phyloP scores from a whole-genome alignment of 257 asterid genomes.

The Fraxinus anomala region DNA sequence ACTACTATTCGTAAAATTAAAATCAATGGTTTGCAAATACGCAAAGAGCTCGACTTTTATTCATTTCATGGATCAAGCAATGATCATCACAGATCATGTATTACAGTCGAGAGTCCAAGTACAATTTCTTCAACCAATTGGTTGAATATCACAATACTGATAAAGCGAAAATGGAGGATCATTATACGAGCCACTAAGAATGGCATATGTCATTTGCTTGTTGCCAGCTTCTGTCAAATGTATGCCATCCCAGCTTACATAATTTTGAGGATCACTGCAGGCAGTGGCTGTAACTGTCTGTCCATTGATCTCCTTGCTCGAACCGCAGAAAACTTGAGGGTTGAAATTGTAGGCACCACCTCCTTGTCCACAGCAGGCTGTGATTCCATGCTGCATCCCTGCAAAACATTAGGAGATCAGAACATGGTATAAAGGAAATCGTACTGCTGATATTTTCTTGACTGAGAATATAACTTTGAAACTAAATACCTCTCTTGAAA shows the following conservation, averaged over 20 bases:
- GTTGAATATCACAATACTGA: slow-evolving; percentile 32
- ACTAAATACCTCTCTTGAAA: too few species aligned
- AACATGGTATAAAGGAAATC: too few species aligned
- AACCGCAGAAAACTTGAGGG: slow-evolving; percentile 50
- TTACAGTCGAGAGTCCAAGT: background rate
- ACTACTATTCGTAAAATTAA: background rate
- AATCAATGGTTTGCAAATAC: background rate
- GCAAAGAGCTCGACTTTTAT: too few species aligned
- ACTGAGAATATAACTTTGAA: too few species aligned
- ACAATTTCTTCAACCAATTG: slow-evolving; percentile 27
- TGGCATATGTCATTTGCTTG: slow-evolving; percentile 49
- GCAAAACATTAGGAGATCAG: background rate
- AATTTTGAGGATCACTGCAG: slow-evolving; percentile 60
- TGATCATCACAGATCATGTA: background rate
- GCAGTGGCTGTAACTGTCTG: slow-evolving; percentile 43
- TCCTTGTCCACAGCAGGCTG: slow-evolving; percentile 79
- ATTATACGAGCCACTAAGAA: slow-evolving; percentile 37
- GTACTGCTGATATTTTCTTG: too few species aligned
- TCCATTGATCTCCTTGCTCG: slow-evolving; percentile 46
- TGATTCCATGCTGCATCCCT: slow-evolving; percentile 69
- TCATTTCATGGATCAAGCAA: background rate
- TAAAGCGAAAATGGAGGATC: slow-evolving; percentile 46
- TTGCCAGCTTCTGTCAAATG: slow-evolving; percentile 85
- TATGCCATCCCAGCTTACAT: slow-evolving; percentile 78
- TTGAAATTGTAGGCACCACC: slow-evolving; percentile 66